Conservation (phyloP, 2,329 filamentous ascomycete genomes). For the Cladosporium phlei region DNA sequence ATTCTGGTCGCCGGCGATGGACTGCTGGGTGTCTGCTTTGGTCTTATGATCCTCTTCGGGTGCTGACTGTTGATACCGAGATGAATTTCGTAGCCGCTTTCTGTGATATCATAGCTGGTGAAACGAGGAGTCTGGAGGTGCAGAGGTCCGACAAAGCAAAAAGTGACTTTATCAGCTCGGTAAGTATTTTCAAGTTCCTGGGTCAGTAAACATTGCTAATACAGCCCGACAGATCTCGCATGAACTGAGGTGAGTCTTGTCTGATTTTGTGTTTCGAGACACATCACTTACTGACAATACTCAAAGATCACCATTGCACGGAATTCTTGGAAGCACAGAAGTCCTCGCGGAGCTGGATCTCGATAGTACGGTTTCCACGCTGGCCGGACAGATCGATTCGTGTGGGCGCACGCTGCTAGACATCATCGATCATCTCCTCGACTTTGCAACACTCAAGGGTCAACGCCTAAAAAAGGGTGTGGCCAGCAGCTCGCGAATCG, state of each 20-base stretch:
- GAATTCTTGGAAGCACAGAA: slow-evolving; percentile 45
- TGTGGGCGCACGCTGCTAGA: slow-evolving; percentile 50
- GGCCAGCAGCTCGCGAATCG: slow-evolving; percentile 10
- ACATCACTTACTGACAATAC: too few species aligned
- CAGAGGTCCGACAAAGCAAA: slow-evolving; percentile 45
- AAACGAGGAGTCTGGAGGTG: slow-evolving; percentile 37
- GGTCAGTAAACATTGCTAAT: too few species aligned
- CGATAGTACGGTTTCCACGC: slow-evolving; percentile 37
- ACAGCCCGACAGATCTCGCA: too few species aligned
- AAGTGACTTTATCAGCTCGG: slow-evolving; percentile 49
- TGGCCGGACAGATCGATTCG: slow-evolving; percentile 46
- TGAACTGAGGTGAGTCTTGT: slow-evolving; percentile 3
- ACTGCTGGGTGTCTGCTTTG: slow-evolving; percentile 36
- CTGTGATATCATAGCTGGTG: slow-evolving; percentile 39
- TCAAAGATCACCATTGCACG: slow-evolving; percentile 45
- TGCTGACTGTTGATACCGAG: slow-evolving; percentile 37
- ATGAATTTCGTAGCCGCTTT: slow-evolving; percentile 39
- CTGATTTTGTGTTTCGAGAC: too few species aligned
- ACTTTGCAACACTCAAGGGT: slow-evolving; percentile 33
- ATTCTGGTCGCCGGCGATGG: slow-evolving; percentile 37
- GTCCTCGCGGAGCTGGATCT: slow-evolving; percentile 37
- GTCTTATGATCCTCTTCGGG: slow-evolving; percentile 41
- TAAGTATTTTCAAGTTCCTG: too few species aligned
- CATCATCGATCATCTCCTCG: slow-evolving; percentile 42
- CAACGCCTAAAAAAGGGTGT: slow-evolving; percentile 36